phyloP scores from a whole-genome alignment of 2,329 filamentous ascomycete species.

The Neonectria hederae region DNA sequence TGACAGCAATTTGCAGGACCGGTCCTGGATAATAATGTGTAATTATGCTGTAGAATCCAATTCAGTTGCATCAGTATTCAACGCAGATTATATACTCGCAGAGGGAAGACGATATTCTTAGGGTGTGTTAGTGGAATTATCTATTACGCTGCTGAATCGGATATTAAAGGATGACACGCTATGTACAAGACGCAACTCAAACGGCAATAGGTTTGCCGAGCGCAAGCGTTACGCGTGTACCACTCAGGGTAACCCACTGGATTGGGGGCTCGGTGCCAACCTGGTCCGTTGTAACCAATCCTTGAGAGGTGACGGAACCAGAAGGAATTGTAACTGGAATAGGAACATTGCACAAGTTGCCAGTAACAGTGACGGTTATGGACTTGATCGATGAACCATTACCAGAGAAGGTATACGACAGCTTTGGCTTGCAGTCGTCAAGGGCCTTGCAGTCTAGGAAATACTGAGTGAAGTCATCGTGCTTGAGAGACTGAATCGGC shows the following conservation, averaged over 20 bases:
- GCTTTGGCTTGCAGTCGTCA: conserved; percentile 25
- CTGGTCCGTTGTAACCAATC: conserved; percentile 5
- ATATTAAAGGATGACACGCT: not conserved
- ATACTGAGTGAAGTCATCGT: conserved; percentile 28
- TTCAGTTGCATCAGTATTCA: no score
- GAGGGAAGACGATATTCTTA: not conserved
- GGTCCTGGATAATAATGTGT: no score
- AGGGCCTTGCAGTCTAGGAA: conserved; percentile 27
- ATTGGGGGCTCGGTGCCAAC: conserved; percentile 29
- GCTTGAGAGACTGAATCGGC: conserved; percentile 26
- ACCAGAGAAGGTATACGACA: conserved; percentile 19
- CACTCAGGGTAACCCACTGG: conserved; percentile 25
- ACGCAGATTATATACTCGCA: no score
- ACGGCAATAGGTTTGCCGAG: not conserved
- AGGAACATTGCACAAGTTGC: conserved; percentile 22
- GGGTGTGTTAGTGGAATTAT: not conserved
- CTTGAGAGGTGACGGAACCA: not conserved
- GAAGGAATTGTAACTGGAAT: conserved; percentile 25
- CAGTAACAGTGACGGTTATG: conserved; percentile 16
- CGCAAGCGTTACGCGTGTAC: conserved; percentile 19
- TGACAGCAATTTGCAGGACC: no score
- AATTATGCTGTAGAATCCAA: no score
- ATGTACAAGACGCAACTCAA: not conserved
- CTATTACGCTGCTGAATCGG: not conserved
- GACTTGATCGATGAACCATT: conserved; percentile 10